Conservation (phyloP, 164 flowering plant genomes). For the Aristolochia contorta region DNA sequence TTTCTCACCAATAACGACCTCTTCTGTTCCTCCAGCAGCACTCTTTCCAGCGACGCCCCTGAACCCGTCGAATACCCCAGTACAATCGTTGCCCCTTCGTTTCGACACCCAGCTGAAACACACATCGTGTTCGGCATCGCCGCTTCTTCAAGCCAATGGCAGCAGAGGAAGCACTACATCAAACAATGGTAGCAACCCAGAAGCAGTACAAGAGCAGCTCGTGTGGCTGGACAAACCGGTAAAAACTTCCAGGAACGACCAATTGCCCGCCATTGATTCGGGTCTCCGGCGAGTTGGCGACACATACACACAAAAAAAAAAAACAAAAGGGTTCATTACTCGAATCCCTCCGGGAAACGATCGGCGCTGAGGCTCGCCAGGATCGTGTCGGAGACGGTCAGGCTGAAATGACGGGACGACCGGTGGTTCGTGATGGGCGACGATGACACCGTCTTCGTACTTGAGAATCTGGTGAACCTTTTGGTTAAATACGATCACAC, state of each 20-base stretch:
- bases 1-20: slow-evolving; percentile 8
- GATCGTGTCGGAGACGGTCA: slow-evolving; percentile 43
- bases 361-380: slow-evolving; percentile 53
- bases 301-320: too few species aligned
- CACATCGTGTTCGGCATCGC: slow-evolving; percentile 58
- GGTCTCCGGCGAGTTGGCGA: slow-evolving; percentile 41
- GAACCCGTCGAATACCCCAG: too few species aligned
- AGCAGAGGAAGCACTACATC: slow-evolving; percentile 39
- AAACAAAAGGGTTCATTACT: slow-evolving; percentile 31
- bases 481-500: slow-evolving; percentile 48
- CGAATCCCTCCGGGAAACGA: slow-evolving; percentile 31
- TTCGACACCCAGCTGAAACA: slow-evolving; percentile 26
- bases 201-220: slow-evolving; percentile 31
- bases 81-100: background rate
- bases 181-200: slow-evolving; percentile 48
- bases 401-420: slow-evolving; percentile 33
- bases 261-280: slow-evolving; percentile 31
- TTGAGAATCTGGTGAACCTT: slow-evolving; percentile 48
- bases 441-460: slow-evolving; percentile 58
- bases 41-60: too few species aligned
- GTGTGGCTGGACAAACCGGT: slow-evolving; percentile 49
- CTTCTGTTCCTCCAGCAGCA: slow-evolving; percentile 7
- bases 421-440: slow-evolving; percentile 72
- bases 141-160: slow-evolving; percentile 47
- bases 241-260: background rate